These are phyloP conservation scores for Vaccinium corymbosum DNA, from an alignment of 148 eudicot species.

Conservation along the genomic window DNA sequence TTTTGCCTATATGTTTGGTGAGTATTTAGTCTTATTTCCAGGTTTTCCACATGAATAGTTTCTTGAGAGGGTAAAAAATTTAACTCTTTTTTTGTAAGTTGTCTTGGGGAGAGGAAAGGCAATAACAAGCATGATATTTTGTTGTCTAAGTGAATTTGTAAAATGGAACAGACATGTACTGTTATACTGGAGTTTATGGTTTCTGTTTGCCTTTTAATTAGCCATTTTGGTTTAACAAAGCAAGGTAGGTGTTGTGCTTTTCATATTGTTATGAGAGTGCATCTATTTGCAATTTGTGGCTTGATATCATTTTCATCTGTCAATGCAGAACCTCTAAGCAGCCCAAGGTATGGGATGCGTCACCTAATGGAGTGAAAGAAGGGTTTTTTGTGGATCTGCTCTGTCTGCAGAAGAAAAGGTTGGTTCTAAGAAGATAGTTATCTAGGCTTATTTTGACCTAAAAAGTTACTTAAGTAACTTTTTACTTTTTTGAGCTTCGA, in stretches of 20 bases:
- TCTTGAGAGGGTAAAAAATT: neutral
- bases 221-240: neutral
- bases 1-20: neutral
- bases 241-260: neutral
- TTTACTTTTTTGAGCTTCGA: no score
- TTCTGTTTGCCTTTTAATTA: slow-evolving; percentile 1
- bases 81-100: neutral
- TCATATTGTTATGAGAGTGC: neutral
- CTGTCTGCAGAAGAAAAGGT: slow-evolving; percentile 83
- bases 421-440: slow-evolving; percentile 12
- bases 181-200: neutral
- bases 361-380: slow-evolving; percentile 34
- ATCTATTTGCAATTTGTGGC: neutral
- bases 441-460: neutral
- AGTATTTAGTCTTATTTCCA: neutral
- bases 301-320: slow-evolving; percentile 7
- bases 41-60: neutral
- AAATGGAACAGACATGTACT: neutral
- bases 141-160: neutral
- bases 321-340: slow-evolving; percentile 29
- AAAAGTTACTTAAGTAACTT: no score
- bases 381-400: slow-evolving; percentile 88
- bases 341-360: slow-evolving; percentile 33
- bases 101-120: neutral
- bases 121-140: neutral